These are phyloP conservation scores for Neurospora sp. DNA, from an alignment of 495 filamentous ascomycete species.

Conservation along the genomic window DNA sequence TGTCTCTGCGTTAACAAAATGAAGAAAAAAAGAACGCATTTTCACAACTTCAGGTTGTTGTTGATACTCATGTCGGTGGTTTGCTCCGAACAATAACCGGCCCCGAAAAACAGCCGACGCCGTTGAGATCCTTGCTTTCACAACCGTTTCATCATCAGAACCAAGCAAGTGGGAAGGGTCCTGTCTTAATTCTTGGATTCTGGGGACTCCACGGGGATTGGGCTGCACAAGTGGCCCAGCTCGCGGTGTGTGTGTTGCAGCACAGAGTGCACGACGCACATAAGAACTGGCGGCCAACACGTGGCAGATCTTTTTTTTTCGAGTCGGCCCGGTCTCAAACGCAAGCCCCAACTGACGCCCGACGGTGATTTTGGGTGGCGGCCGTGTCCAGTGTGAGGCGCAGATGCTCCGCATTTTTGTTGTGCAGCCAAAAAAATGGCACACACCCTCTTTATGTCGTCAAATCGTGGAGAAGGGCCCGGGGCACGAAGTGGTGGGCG, in stretches of 20 bases:
- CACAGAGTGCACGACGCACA: neutral
- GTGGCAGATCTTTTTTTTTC: neutral
- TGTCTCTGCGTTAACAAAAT: neutral
- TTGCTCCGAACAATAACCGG: neutral
- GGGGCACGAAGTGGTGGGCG: neutral
- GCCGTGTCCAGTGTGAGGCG: neutral
- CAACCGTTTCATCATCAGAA: neutral
- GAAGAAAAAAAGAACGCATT: neutral
- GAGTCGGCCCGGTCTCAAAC: neutral
- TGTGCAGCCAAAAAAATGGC: neutral
- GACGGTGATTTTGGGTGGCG: neutral
- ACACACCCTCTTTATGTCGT: neutral
- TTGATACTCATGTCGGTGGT: neutral
- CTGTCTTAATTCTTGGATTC: neutral
- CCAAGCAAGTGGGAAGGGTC: neutral
- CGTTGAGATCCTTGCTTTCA: neutral
- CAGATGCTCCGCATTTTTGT: neutral
- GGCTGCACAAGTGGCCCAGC: neutral
- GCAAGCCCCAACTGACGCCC: neutral
- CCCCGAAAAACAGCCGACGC: neutral
- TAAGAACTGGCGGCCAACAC: neutral
- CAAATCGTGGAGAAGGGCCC: neutral
- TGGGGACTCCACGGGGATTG: neutral
- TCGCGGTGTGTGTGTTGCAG: neutral
- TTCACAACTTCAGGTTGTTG: neutral